A percentile compares a stretch with the other conserved stretches of the same genome.
phyloP scores from a whole-genome alignment of 2,329 filamentous ascomycete genomes.

The Verticillium albo-atrum region DNA sequence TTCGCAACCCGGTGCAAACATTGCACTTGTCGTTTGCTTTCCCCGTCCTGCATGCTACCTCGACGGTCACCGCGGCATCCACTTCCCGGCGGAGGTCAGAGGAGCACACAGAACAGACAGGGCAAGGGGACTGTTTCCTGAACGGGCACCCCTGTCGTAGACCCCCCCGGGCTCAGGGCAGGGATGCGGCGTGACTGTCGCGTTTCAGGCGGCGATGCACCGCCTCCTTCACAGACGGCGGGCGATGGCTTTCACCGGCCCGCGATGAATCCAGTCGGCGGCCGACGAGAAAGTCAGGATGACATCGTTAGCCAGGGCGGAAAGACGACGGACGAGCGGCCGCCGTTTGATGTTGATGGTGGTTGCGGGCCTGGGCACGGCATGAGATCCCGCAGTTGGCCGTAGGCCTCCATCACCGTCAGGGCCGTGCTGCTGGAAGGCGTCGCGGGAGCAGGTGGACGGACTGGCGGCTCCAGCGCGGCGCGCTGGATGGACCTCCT shows the following conservation, averaged over 20 bases:
- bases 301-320: neutral
- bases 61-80: neutral
- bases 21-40: neutral
- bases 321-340: neutral
- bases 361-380: neutral
- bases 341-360: neutral
- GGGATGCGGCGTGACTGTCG: neutral
- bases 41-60: neutral
- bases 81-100: neutral
- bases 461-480: neutral
- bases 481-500: neutral
- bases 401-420: neutral
- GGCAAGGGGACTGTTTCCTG: neutral
- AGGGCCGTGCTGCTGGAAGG: neutral
- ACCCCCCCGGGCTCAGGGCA: neutral
- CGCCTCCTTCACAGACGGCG: neutral
- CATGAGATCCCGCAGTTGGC: neutral
- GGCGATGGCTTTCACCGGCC: neutral
- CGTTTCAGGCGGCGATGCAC: neutral
- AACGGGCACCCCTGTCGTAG: neutral
- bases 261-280: neutral
- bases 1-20: neutral
- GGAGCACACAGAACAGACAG: neutral
- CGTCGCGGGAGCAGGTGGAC: neutral
- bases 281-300: neutral